These are phyloP conservation scores for Mariannaea sp. DNA, from an alignment of 2,329 filamentous ascomycete species.

Conservation along the genomic window DNA sequence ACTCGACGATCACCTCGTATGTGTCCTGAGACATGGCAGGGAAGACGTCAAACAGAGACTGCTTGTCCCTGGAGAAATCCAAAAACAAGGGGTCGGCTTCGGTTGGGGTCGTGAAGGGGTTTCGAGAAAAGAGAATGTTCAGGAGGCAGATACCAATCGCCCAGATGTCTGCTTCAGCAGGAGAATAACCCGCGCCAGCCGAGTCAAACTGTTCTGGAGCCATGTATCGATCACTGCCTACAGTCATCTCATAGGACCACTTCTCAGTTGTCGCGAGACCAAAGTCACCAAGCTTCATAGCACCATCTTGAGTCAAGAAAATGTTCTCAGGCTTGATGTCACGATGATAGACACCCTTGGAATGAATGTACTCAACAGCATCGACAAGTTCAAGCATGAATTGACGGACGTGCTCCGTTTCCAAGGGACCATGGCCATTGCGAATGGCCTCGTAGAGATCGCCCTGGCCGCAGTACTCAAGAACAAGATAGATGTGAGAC, in stretches of 20 bases:
- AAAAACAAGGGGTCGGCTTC: slow-evolving; percentile 90
- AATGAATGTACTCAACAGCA: slow-evolving; percentile 88
- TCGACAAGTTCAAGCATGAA: slow-evolving; percentile 96
- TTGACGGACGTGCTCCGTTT: slow-evolving; percentile 94
- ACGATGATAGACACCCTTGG: slow-evolving; percentile 89
- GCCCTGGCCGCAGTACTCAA: slow-evolving; percentile 94
- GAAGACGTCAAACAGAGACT: slow-evolving; percentile 97
- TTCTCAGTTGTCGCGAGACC: slow-evolving; percentile 86
- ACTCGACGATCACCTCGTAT: slow-evolving; percentile 89
- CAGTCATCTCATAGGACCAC: slow-evolving; percentile 91
- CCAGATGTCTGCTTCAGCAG: slow-evolving; percentile 94
- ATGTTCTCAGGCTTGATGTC: slow-evolving; percentile 99
- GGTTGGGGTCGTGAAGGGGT: slow-evolving; percentile 90
- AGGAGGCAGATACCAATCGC: slow-evolving; percentile 95
- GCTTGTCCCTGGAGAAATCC: slow-evolving; percentile 91
- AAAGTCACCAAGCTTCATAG: slow-evolving; percentile 97
- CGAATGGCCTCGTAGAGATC: slow-evolving; percentile 98
- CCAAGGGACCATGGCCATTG: slow-evolving; percentile 80
- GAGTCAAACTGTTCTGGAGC: slow-evolving; percentile 97
- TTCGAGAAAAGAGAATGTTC: slow-evolving; percentile 95
- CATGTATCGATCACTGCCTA: slow-evolving; percentile 99
- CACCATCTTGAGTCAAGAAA: slow-evolving; percentile 83
- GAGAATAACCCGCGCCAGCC: slow-evolving; percentile 83
- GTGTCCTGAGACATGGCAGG: slow-evolving; percentile 98
- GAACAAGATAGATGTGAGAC: slow-evolving; percentile 85